Base-by-base conservation (phyloP, 106 monocot species). In the Iris macrosiphon region DNA sequence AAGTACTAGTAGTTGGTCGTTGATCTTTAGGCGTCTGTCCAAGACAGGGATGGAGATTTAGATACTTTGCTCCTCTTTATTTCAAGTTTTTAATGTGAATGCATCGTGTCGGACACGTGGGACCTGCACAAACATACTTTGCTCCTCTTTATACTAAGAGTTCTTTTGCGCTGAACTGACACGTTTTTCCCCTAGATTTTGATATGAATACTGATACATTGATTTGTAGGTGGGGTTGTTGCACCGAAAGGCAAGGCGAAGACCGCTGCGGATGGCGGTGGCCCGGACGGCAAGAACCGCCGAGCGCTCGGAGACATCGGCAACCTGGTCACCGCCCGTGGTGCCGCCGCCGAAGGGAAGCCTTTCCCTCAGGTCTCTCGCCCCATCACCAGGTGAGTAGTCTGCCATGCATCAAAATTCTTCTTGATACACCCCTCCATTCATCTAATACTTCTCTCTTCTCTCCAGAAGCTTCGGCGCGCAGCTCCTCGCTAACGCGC, bases 301-400 rank as follows among this genome's bases (percentile, higher is more conserved):
- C 52, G 66, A 29, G 74, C 70, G 19, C 79, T 80, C 0, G 79
- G 55, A 18, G 79, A 80, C 28, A 74, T 80, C 22, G 74, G 79
- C 13, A 80, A 80, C 45, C 28, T 80, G 20, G 61, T 70, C 12
- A 60, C 62, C 13, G 20, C 18, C 46, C n/a, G n/a, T n/a, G n/a
- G n/a, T n/a, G 7, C 34, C 4, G 34, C 10, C 7, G 23, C 17
- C 0, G 63, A 66, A 27, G 66, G 73, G 28, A 66, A 66, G 41
- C 14, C 10, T 10, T 27, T 21, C 14, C 16, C 54, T 52, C 67
- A 46, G 55, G 47, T 61, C 54, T 47, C 45, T 47, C 60, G 74
- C 3, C 67, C 67, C 6, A 40, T 74, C 16, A 74, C 67, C 33
- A 57, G 71, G 56, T 57, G 3, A 7, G 20, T 28, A n/a, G n/a